phyloP scores from a whole-genome alignment of 306 rosid genomes.

The Mimosa bimucronata region DNA sequence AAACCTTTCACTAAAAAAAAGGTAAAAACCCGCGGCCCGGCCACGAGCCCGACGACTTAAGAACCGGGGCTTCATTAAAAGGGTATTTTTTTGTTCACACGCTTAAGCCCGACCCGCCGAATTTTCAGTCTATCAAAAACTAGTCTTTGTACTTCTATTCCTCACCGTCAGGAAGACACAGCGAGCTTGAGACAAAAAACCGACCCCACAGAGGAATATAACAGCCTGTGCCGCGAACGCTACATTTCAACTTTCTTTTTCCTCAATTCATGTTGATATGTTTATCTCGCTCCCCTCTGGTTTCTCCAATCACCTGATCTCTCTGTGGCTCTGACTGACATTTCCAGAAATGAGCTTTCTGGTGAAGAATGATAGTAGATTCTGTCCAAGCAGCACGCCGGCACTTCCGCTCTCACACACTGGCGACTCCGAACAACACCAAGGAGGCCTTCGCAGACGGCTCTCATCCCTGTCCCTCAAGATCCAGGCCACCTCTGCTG shows the following conservation, averaged over 20 bases:
- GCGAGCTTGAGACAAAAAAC: neutral
- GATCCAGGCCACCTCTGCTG: slow-evolving; percentile 52
- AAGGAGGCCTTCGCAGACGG: slow-evolving; percentile 60
- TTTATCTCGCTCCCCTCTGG: neutral
- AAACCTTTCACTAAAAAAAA: too few relatives aligned
- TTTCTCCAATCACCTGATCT: slow-evolving; percentile 17
- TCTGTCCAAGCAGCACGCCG: slow-evolving; percentile 41
- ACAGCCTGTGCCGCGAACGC: slow-evolving; percentile 73
- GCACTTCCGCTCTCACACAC: slow-evolving; percentile 68
- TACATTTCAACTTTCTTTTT: slow-evolving; percentile 40
- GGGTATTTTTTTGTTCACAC: too few relatives aligned
- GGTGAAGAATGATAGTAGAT: slow-evolving; percentile 46
- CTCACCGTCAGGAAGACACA: slow-evolving; percentile 6
- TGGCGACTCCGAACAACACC: slow-evolving; percentile 27
- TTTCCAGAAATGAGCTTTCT: slow-evolving; percentile 49
- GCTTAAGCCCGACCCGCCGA: too few relatives aligned
- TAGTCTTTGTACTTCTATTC: neutral
- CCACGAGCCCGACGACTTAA: too few relatives aligned
- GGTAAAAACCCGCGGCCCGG: too few relatives aligned
- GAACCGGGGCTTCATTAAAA: too few relatives aligned
- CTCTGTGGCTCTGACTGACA: neutral
- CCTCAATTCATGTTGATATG: neutral
- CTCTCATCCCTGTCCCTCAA: slow-evolving; percentile 74
- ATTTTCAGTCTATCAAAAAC: too few relatives aligned
- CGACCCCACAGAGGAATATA: slow-evolving; percentile 61